A percentile compares a stretch with the other conserved stretches of the same genome.
Evolutionary conservation across 495 filamentous ascomycete genomes (phyloP).

Genomic region (Podospora didyma): DNA sequence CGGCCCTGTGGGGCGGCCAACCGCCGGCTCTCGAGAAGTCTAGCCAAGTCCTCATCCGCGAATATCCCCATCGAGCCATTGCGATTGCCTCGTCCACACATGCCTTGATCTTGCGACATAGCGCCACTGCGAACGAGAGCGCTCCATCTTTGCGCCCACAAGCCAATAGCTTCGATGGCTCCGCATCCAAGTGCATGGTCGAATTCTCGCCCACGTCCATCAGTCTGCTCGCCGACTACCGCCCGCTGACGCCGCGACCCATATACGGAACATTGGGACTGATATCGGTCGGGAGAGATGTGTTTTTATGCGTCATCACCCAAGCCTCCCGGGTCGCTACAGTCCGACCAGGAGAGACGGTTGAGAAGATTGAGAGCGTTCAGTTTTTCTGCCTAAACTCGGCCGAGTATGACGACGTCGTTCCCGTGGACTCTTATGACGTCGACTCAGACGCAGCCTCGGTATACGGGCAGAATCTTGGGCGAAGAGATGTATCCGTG

Average conservation of each 20-base stretch:
- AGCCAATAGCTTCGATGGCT: conserved; percentile 29
- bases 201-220: conserved; percentile 70
- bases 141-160: conserved; percentile 34
- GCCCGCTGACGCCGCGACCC: conserved; percentile 63
- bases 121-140: conserved; percentile 49
- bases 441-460: conserved; percentile 44
- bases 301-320: conserved; percentile 90
- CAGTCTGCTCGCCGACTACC: conserved; percentile 67
- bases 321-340: conserved; percentile 71
- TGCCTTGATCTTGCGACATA: conserved; percentile 79
- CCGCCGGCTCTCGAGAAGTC: conserved; percentile 41
- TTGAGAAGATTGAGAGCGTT: conserved; percentile 80
- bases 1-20: conserved; percentile 29
- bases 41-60: conserved; percentile 60
- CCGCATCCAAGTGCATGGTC: conserved; percentile 69
- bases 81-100: conserved; percentile 74
- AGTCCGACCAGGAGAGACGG: conserved; percentile 79
- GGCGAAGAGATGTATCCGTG: conserved; percentile 58
- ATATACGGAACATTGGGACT: conserved; percentile 87
- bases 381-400: conserved; percentile 92
- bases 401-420: conserved; percentile 75
- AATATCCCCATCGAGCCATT: conserved; percentile 81
- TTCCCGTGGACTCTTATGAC: conserved; percentile 51
- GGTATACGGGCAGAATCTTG: conserved; percentile 53
- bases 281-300: conserved; percentile 77